Percentiles rank a stretch among this genome's conserved stretches.
Evolutionary conservation across 768 basidiomycete genomes (phyloP).

Genomic region (Tulasnella sp.): DNA sequence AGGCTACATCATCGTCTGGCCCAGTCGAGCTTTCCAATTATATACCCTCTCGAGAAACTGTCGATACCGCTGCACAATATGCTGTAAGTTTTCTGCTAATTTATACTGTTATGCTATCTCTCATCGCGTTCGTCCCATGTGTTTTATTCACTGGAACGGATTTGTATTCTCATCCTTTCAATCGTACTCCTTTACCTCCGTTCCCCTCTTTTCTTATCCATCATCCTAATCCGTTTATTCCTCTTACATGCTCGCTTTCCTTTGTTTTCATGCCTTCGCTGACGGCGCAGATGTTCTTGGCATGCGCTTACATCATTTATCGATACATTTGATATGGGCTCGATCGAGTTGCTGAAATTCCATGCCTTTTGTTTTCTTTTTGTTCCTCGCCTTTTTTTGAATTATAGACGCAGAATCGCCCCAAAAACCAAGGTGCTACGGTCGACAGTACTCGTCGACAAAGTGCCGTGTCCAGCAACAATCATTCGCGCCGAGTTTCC

Average conservation of each 20-base stretch:
- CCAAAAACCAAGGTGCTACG: background rate
- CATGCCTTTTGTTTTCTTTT: slow-evolving; percentile 1
- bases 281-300: slow-evolving; percentile 6
- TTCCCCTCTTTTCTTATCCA: background rate
- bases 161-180: no score
- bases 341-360: slow-evolving; percentile 4
- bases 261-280: slow-evolving; percentile 2
- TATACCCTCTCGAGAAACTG: slow-evolving; percentile 7
- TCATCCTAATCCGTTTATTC: slow-evolving; percentile 7
- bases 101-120: slow-evolving; percentile 5
- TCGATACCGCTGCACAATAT: slow-evolving; percentile 9
- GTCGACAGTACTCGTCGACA: no score
- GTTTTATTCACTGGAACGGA: slow-evolving; percentile 2
- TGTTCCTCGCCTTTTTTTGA: background rate
- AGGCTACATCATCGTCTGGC: background rate
- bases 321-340: slow-evolving; percentile 9
- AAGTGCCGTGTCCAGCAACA: no score
- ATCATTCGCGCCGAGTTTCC: no score
- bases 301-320: slow-evolving; percentile 5
- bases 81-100: slow-evolving; percentile 12
- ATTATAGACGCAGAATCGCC: background rate
- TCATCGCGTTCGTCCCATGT: slow-evolving; percentile 14
- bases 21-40: background rate
- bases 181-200: slow-evolving; percentile 5
- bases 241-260: slow-evolving; percentile 6